These are phyloP conservation scores for Neofusicoccum parvum DNA, from an alignment of 2,329 filamentous ascomycete species.

Conservation along the genomic window DNA sequence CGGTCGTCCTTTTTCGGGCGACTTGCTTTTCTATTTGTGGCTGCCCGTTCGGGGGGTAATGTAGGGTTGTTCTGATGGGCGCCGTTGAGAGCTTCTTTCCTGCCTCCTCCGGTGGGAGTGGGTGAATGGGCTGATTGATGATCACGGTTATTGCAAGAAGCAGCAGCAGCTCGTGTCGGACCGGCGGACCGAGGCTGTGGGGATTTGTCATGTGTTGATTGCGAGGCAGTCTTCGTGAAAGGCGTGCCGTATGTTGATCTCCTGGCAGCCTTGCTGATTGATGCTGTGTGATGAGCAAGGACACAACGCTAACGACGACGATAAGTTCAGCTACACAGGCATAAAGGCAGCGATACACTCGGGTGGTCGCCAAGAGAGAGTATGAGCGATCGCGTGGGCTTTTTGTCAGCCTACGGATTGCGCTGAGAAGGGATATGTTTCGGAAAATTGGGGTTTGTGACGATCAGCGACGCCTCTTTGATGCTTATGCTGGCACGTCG, in stretches of 20 bases:
- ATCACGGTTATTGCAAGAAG: not conserved
- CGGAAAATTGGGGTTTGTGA: constrained; percentile 1
- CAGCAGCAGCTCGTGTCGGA: not conserved
- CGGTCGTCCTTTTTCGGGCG: not conserved
- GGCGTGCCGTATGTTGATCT: too few species aligned
- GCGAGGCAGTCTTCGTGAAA: too few species aligned
- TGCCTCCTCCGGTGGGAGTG: not conserved
- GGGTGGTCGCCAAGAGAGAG: not conserved
- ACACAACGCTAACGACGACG: not conserved
- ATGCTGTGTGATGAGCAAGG: not conserved
- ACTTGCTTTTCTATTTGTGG: too few species aligned
- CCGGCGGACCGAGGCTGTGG: not conserved
- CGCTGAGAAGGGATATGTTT: constrained; percentile 1
- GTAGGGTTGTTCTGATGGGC: not conserved
- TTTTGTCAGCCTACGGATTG: not conserved
- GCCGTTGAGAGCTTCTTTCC: not conserved
- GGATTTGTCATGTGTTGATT: not conserved
- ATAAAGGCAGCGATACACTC: not conserved
- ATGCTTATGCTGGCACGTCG: not conserved
- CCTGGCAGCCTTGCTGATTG: too few species aligned
- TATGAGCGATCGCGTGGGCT: not conserved
- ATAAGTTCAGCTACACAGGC: not conserved
- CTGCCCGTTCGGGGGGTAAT: not conserved
- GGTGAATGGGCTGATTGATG: not conserved
- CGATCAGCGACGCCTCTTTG: not conserved